Conservation (phyloP, 192 early-diverging fungal genomes). For the Umbelopsis vinacea region DNA sequence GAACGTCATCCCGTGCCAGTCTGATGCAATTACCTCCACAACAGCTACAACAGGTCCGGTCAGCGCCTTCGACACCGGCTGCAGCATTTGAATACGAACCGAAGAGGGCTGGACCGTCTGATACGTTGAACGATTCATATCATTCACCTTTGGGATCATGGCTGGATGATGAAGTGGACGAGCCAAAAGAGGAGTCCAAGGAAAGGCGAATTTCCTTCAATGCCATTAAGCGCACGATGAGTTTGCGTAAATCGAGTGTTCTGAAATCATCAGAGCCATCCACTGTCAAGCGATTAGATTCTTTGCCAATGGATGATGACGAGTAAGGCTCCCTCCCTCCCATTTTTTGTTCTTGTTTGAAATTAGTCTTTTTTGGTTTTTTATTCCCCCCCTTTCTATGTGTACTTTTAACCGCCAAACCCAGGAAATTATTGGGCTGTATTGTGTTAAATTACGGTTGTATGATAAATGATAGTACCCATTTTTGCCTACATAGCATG, state of each 20-base stretch:
- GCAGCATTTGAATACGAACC: background rate
- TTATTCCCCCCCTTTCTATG: background rate
- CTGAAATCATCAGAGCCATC: background rate
- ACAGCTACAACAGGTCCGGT: background rate
- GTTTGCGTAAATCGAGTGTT: background rate
- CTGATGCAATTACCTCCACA: constrained; percentile 4
- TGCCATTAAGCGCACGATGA: constrained; percentile 11
- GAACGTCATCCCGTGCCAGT: constrained; percentile 12
- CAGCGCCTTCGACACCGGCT: background rate
- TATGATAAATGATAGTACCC: background rate
- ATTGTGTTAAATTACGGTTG: background rate
- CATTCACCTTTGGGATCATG: constrained; percentile 7
- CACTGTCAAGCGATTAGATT: background rate
- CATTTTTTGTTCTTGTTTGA: background rate
- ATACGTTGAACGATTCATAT: background rate
- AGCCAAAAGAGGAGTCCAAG: background rate
- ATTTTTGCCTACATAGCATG: background rate
- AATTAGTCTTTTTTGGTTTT: background rate
- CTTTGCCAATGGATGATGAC: background rate
- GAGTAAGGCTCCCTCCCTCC: background rate
- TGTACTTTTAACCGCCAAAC: background rate
- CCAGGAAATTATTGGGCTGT: too few relatives aligned
- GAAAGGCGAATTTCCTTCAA: constrained; percentile 4
- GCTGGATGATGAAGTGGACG: background rate
- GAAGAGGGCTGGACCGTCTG: background rate